Evolutionary conservation across 2,329 filamentous ascomycete genomes (phyloP), one percentile per base, ranked within the genome.

Genomic region (Diaporthe citriasiana): DNA sequence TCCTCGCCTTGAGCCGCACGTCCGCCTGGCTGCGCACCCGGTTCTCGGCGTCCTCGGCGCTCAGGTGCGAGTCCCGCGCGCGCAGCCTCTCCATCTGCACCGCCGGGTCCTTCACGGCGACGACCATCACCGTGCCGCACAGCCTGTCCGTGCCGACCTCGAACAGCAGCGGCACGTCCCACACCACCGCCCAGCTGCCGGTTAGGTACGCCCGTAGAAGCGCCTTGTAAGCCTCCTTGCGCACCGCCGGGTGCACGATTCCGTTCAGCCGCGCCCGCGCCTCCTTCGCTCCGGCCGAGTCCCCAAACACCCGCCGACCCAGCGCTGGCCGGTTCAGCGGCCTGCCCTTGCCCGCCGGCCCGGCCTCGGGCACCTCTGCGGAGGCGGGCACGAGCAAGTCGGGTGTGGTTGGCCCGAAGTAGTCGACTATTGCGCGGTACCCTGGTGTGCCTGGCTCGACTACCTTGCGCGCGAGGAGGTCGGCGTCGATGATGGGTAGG

Each of bases 191-290:
- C 95, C 96, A 97, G 80, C 91, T 82, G 0, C 97, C 96, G 1
- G 84, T 84, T 19, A 97, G 72, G 80, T 98, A 98, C 78, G 90
- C 90, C 75, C 87, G 86, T n/a, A 95, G 80, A 73, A 98, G 89
- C 63, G 89, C 87, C 79, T 88, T 91, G 82, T 95, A 94, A 89
- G 98, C 96, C 82, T 94, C 95, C 80, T 86, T 88, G 53, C 95
- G 89, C 55, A 99, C 95, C 0, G 94, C 95, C 0, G 97, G 97
- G 82, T 99, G 97, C 68, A 98, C 94, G 77, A 99, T 98, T 65
- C 90, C 87, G 82, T 98, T 98, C 19, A 99, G 88, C 40, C 93
- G 91, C 70, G 88, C 90, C 35, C 96, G 88, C 82, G 98, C 95
- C 76, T 87, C 88, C 79, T 89, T 89, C 73, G 89, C 88, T 78